Conservation (phyloP, 306 rosid genomes). For the Citrullus mucosospermus region DNA sequence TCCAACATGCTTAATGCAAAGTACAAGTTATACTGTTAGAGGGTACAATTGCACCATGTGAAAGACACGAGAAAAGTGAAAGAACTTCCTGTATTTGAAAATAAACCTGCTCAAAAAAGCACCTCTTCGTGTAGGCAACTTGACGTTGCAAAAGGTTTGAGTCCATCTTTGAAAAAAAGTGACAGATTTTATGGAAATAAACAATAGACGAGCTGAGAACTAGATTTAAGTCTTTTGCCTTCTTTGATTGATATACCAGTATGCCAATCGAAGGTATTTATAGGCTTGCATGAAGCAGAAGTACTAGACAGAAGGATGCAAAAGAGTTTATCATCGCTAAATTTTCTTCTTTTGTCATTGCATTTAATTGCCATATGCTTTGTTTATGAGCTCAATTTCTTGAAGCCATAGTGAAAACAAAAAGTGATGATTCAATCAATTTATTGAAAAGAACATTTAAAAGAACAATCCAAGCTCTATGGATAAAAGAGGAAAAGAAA, state of each 20-base stretch:
- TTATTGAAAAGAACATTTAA: neutral
- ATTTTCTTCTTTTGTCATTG: neutral
- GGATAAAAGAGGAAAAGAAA: neutral
- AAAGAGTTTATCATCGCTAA: neutral
- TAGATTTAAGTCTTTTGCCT: neutral
- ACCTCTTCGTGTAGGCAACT: conserved; percentile 30
- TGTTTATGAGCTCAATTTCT: neutral
- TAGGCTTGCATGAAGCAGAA: neutral
- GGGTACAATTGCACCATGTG: neutral
- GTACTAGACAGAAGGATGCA: neutral
- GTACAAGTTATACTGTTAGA: neutral
- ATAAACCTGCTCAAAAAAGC: conserved; percentile 56
- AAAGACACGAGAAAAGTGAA: neutral
- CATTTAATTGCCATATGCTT: neutral
- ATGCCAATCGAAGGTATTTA: conserved; percentile 2
- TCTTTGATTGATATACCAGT: neutral
- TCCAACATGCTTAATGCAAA: neutral
- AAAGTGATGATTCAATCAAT: neutral
- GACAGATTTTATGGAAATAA: neutral
- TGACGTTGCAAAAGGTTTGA: conserved; percentile 36
- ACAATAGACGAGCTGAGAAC: neutral
- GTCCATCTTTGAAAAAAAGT: conserved; percentile 24
- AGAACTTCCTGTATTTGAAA: neutral
- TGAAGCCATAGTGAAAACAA: neutral
- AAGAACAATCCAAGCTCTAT: neutral